These are phyloP conservation scores for Trichoderma hamatum DNA, from an alignment of 2,329 filamentous ascomycete species.

Conservation along the genomic window DNA sequence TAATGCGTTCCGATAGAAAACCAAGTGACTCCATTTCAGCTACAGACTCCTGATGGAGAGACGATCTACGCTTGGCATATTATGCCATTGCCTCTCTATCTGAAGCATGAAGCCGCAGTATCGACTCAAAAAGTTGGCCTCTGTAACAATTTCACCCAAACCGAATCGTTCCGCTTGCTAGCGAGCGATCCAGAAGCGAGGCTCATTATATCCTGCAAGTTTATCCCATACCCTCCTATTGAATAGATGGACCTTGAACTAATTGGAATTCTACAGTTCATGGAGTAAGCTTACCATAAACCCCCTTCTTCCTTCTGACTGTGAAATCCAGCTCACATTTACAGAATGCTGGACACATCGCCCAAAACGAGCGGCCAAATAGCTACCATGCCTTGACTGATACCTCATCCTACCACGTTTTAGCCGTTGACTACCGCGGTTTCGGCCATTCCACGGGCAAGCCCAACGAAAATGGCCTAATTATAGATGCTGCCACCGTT, in stretches of 20 bases:
- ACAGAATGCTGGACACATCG: slow-evolving; percentile 84
- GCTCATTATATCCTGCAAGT: slow-evolving; percentile 66
- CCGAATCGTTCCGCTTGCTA: slow-evolving; percentile 63
- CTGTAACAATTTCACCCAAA: slow-evolving; percentile 56
- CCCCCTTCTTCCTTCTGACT: neutral
- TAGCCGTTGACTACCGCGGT: slow-evolving; percentile 90
- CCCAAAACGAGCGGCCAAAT: slow-evolving; percentile 73
- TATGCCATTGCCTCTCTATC: slow-evolving; percentile 76
- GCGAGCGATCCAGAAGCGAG: slow-evolving; percentile 64
- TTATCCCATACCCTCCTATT: slow-evolving; percentile 22
- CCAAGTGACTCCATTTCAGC: slow-evolving; percentile 83
- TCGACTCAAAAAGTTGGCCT: slow-evolving; percentile 54
- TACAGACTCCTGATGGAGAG: slow-evolving; percentile 75
- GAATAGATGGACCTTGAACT: neutral
- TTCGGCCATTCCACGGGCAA: slow-evolving; percentile 80
- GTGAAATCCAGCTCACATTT: slow-evolving; percentile 39
- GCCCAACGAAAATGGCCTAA: slow-evolving; percentile 79
- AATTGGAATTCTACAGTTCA: slow-evolving; percentile 52
- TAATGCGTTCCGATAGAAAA: slow-evolving; percentile 58
- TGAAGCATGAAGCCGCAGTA: slow-evolving; percentile 68
- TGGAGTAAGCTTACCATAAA: slow-evolving; percentile 52
- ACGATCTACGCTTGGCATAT: slow-evolving; percentile 89
- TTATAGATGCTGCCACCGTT: slow-evolving; percentile 74
- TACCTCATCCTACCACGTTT: slow-evolving; percentile 74
- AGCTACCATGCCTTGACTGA: slow-evolving; percentile 78